Base-by-base conservation (phyloP, 2,329 filamentous ascomycete genomes). In the Aureobasidium sp. region DNA sequence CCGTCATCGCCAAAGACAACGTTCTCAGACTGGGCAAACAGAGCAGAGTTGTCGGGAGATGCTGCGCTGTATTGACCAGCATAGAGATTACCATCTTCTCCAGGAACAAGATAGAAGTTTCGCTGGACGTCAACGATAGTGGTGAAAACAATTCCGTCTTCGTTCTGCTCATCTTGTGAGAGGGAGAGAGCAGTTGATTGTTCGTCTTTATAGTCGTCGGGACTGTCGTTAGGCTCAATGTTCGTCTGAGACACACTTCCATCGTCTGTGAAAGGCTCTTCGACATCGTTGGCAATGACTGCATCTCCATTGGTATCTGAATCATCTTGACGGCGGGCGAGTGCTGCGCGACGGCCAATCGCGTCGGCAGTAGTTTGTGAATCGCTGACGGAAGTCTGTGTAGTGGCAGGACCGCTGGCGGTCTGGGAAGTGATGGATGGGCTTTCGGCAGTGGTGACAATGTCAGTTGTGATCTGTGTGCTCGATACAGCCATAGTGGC, bases 61-160 rank as follows among this genome's bases (percentile, higher is more conserved):
- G 24, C 40, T 6, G 40, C 11, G 6, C n/a, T 17, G 10, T 17
- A 39, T 8, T 14, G n/a, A 3, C 6, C 34, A 8, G 45, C 22
- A 16, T 39, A 50, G 2, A 50, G 45, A 6, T 50, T 50, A n/a
- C 45, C 45, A 11, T 50, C 34, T 4, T 37, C 34, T 14, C 45
- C 45, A 16, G 45, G 45, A 6, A 38, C 21, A 14, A 50, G 6
- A 11, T 35, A 21, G 24, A 50, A 50, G 11, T 32, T 50, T 7
- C 25, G n/a, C 4, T 50, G 32, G 2, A 38, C 16, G n/a, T 50
- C 34, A 8, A 39, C 4, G 4, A 50, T 7, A 8, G 45, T 50
- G 11, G 24, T 29, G 16, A 37, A 50, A 8, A 22, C 39, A 4
- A 44, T 44, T n/a, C 40, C 40, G 24, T 50, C 45, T 8, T 50